Evolutionary conservation across 2,329 filamentous ascomycete genomes (phyloP), one percentile per base, ranked within the genome.

Genomic region (Stagonosporopsis vannaccii): DNA sequence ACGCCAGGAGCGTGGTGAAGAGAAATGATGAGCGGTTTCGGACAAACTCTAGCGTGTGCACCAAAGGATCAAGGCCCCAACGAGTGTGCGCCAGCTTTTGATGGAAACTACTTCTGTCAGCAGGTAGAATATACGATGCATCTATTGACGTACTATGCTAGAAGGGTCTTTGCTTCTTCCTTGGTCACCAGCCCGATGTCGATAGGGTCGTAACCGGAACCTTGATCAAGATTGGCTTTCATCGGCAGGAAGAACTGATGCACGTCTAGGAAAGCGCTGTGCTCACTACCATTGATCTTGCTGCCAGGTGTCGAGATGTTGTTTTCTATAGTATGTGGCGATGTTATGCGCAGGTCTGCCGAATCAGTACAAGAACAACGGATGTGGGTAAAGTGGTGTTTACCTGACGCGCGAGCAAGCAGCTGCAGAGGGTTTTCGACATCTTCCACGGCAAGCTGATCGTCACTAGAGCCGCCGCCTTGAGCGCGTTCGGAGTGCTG

Each of bases 401-500:
- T 15, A 43, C 41, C 48, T 22, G 89, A 91, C 1, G 89, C 89
- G 28, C 89, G 83, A 2, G 89, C 89, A 30, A 92, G 84, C 15
- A 91, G 77, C 71, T 92, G 89, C 5, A 91, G 77, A 0, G 89
- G 89, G 58, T 91, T 92, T 67, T 92, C 89, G 3, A 89, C 89
- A 70, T 90, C 89, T 63, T 91, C 88, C 4, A 53, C 39, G 12
- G 86, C 82, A 28, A 89, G 80, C 32, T 75, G 72, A 23, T 75
- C 74, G 30, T 79, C 73, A n/a, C 69, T 70, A 22, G 72, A 63
- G 8, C 66, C 63, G n/a, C 66, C 65, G 0, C 65, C 59, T 39
- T 66, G 67, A 47, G 67, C 69, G 35, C 66, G 70, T 65, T 60
- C 66, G 51, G 48, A 50, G 46, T 50, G 46, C 46, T 56, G 45